Base-by-base conservation (phyloP, 1,139 yeast genomes). In the Wickerhamiella pararugosa region DNA sequence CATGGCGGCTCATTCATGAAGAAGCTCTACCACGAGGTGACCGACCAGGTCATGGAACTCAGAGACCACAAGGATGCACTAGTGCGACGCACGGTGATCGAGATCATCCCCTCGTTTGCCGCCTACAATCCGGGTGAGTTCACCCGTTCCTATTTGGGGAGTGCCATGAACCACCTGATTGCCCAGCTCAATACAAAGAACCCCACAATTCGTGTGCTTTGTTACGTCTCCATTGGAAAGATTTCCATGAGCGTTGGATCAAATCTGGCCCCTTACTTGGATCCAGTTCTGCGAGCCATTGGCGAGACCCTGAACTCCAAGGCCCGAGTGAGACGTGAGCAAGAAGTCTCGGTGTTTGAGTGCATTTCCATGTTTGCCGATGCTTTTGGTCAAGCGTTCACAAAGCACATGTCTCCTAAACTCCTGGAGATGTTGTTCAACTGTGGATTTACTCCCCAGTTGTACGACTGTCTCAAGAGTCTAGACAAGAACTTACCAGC, bases 371-470 rank as follows among this genome's bases (percentile, higher is more conserved):
- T 83, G 62, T 65, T 90, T 39, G 87, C 95, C 0, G 71, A 73
- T 25, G 93, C 97, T 0, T 86, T 87, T 8, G 97, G 96, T 0
- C 94, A 95, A n/a, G 94, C 95, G 1, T 66, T 90, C 43, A 81
- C 96, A 0, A 87, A 87, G 56, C 90, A 84, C 56, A 65, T 90
- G 47, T 90, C 86, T 50, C 70, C 79, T 49, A 94, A 84, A 53
- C 72, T 87, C 25, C 64, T 90, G 45, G 92, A 80, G 50, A 69
- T 81, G 66, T 72, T 87, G 63, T 71, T 90, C 53, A 73, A 80
- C 43, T 84, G 95, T 49, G 83, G 94, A 0, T 68, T 90, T 40
- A 80, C 90, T 21, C 79, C 73, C 47, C 78, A 81, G 49, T 75
- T 87, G 75, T 77, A 83, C 55, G 75, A 76, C 45, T 83, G 92